phyloP scores from a whole-genome alignment of 306 rosid genomes.

The Ochetophila trinervis region DNA sequence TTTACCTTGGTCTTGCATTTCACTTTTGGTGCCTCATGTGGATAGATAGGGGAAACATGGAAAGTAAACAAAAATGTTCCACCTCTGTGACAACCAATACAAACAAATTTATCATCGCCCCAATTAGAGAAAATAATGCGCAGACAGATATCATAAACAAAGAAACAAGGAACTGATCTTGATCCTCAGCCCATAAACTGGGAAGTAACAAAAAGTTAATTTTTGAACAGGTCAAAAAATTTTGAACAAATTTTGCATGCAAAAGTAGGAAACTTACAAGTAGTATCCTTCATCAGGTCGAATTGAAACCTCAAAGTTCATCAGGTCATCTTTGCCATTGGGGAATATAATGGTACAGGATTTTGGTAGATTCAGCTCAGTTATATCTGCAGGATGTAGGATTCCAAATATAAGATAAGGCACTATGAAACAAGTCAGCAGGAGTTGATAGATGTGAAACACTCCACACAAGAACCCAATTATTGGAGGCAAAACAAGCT shows the following conservation, averaged over 20 bases:
- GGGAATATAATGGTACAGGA: slow-evolving; percentile 78
- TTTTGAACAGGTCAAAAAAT: neutral
- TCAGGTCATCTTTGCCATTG: slow-evolving; percentile 91
- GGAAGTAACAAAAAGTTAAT: slow-evolving; percentile 4
- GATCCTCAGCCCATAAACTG: neutral
- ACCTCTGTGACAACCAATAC: slow-evolving; percentile 51
- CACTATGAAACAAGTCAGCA: slow-evolving; percentile 15
- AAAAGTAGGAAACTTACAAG: slow-evolving; percentile 39
- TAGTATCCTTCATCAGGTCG: slow-evolving; percentile 95
- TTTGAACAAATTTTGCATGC: slow-evolving; percentile 11
- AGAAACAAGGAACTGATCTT: neutral
- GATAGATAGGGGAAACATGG: slow-evolving; percentile 75
- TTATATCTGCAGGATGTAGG: slow-evolving; percentile 65
- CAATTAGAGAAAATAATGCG: neutral
- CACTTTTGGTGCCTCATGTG: slow-evolving; percentile 92
- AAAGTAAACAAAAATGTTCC: slow-evolving; percentile 79
- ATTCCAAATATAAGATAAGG: slow-evolving; percentile 16
- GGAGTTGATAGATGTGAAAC: neutral
- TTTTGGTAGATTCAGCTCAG: slow-evolving; percentile 88
- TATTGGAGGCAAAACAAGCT: neutral
- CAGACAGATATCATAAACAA: neutral
- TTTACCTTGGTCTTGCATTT: slow-evolving; percentile 95
- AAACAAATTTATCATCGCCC: slow-evolving; percentile 3
- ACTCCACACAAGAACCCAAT: neutral
- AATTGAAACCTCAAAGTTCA: slow-evolving; percentile 91